Evolutionary conservation across 2,329 filamentous ascomycete species (phyloP).

Genomic region (Colletotrichum sp.): DNA sequence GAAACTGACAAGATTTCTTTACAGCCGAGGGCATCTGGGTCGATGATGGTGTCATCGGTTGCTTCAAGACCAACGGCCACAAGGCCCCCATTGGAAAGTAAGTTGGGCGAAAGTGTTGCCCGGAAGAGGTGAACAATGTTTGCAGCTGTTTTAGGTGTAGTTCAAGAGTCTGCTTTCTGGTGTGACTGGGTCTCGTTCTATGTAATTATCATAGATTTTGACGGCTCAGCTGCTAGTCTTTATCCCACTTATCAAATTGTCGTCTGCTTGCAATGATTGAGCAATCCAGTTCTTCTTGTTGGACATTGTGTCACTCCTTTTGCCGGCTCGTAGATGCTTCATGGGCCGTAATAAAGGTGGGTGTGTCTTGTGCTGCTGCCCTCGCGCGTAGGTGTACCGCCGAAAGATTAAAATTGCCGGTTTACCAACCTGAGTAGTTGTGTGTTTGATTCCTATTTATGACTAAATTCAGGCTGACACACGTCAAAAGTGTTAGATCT

Average conservation of each 20-base stretch:
- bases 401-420: too few species aligned
- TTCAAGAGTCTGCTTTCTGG: background rate
- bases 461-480: too few species aligned
- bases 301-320: too few species aligned
- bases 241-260: rapidly evolving
- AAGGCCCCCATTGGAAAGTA: background rate
- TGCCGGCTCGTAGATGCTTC: too few species aligned
- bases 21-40: background rate
- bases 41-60: background rate
- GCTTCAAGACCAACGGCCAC: background rate
- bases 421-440: too few species aligned
- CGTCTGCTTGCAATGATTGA: background rate
- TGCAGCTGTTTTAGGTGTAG: background rate
- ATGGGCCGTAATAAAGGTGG: too few species aligned
- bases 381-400: too few species aligned
- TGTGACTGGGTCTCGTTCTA: background rate
- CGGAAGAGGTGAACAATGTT: background rate
- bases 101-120: rapidly evolving
- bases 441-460: too few species aligned
- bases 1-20: rapidly evolving
- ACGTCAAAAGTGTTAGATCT: too few species aligned
- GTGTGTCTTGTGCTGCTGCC: too few species aligned
- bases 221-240: background rate
- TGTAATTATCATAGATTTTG: rapidly evolving
- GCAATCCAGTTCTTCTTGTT: too few species aligned